A percentile compares a stretch with the other conserved stretches of the same genome.
phyloP scores from a whole-genome alignment of 352 stramenopile genomes.

The Globisporangium takayamanum region DNA sequence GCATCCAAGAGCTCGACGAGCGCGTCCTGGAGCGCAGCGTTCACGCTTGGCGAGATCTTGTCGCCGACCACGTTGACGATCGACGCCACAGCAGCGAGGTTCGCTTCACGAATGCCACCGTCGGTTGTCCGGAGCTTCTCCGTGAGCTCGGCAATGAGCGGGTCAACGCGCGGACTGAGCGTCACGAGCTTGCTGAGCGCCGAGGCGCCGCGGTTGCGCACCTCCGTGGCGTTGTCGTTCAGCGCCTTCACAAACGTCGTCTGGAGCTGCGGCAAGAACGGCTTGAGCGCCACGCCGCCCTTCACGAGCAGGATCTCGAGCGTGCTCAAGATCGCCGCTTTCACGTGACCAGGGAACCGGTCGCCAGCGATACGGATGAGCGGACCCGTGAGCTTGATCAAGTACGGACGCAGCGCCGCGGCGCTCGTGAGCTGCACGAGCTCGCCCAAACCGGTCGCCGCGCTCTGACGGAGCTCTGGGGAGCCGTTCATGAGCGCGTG shows the following conservation, averaged over 20 bases:
- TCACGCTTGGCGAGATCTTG: conserved; percentile 59
- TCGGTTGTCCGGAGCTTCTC: conserved; percentile 64
- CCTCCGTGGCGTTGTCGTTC: conserved; percentile 93
- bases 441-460: conserved; percentile 94
- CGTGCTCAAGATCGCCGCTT: conserved; percentile 97
- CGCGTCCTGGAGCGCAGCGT: conserved; percentile 45
- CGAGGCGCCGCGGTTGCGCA: conserved; percentile 87
- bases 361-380: conserved; percentile 99
- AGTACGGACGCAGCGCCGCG: conserved; percentile 89
- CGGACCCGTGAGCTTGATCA: conserved; percentile 96
- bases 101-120: conserved; percentile 71
- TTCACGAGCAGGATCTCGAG: conserved; percentile 96
- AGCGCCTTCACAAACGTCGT: conserved; percentile 99
- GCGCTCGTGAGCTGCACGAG: conserved; percentile 91
- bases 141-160: conserved; percentile 94
- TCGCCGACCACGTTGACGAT: conserved; percentile 57
- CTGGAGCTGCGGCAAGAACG: conserved; percentile 99
- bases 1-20: conserved; percentile 62
- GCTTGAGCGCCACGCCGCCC: conserved; percentile 94
- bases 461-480: conserved; percentile 82
- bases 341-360: conserved; percentile 96
- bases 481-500: conserved; percentile 95
- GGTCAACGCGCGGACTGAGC: conserved; percentile 93
- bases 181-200: conserved; percentile 92
- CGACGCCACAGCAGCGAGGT: conserved; percentile 60